phyloP scores from a whole-genome alignment of 2,329 filamentous ascomycete genomes.

The Scedosporium dehoogii region DNA sequence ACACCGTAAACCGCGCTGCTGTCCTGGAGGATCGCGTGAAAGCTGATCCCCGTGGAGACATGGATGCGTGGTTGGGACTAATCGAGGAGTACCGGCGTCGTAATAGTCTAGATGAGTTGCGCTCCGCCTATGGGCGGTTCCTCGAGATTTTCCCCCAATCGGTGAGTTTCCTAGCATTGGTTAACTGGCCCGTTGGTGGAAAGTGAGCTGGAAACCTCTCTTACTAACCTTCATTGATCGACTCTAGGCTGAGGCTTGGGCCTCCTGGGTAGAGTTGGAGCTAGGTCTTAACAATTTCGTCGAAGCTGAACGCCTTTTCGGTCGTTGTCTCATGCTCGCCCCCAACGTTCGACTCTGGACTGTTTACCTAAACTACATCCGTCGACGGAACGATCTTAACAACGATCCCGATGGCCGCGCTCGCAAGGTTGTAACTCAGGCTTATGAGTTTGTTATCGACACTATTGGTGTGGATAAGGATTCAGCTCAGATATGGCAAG shows the following conservation, averaged over 20 bases:
- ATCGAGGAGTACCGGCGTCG: conserved; percentile 77
- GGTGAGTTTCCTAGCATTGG: conserved; percentile 48
- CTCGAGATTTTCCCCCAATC: conserved; percentile 80
- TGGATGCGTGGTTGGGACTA: conserved; percentile 82
- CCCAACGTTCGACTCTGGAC: conserved; percentile 85
- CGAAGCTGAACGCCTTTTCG: conserved; percentile 75
- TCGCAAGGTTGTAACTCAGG: conserved; percentile 68
- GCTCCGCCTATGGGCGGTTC: conserved; percentile 76
- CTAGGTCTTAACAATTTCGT: conserved; percentile 74
- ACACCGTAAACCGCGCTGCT: conserved; percentile 54
- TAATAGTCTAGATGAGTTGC: conserved; percentile 71
- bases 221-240: conserved; percentile 21
- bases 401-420: conserved; percentile 70
- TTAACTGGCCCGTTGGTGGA: not conserved
- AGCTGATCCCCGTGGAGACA: conserved; percentile 85
- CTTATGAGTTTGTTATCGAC: conserved; percentile 86
- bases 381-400: conserved; percentile 73
- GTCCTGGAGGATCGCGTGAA: conserved; percentile 84
- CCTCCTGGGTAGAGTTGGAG: conserved; percentile 82
- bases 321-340: conserved; percentile 64
- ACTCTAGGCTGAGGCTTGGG: conserved; percentile 78
- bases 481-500: conserved; percentile 80
- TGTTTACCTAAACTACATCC: conserved; percentile 89
- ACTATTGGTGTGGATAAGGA: conserved; percentile 88
- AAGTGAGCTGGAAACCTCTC: not conserved